Evolutionary conservation across 805 yeast genomes (phyloP), one percentile per base, ranked within the genome.

Genomic region (Lipomyces sp.): DNA sequence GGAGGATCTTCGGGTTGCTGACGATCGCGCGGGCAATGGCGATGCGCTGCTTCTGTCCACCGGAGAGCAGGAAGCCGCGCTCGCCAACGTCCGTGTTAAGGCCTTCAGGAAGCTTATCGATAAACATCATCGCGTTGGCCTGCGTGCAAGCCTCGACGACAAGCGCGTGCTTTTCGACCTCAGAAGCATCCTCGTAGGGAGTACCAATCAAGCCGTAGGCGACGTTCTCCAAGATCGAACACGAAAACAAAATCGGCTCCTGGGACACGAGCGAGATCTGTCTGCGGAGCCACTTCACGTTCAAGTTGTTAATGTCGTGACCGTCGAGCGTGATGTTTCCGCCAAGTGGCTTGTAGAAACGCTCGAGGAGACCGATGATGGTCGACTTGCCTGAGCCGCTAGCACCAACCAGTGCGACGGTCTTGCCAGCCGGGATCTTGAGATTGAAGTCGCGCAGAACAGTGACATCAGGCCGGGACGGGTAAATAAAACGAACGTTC

Each of bases 341-440:
- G 4, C 75, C 70, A 24, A 74, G 70, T 1, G 88, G 85, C 62
- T 88, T 93, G 68, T 90, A 91, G 65, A 91, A 91, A 57, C 98
- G 74, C 70, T 89, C 95, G 0, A 88, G 82, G 26, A 91, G 70
- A 61, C 90, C 81, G 55, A 91, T 72, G 39, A 91, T 79, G 0
- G 98, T 91, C 0, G 96, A 87, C 71, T 91, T 91, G 32, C 98
- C 98, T 60, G 91, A 83, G 2, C 98, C 98, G 2, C 95, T 84
- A 2, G 95, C 93, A 1, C 98, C 98, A 14, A 91, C 98, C 58
- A 91, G 78, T 10, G 97, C 98, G 28, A 90, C 95, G 57, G 88
- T 89, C 61, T 82, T 70, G 8, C 98, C 98, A 2, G 95, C 87
- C 8, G 91, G 89, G 31, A 91, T 82, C 2, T 80, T 78, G 60